Base-by-base conservation (phyloP, 768 basidiomycete genomes). In the Plicaturopsis crispa region DNA sequence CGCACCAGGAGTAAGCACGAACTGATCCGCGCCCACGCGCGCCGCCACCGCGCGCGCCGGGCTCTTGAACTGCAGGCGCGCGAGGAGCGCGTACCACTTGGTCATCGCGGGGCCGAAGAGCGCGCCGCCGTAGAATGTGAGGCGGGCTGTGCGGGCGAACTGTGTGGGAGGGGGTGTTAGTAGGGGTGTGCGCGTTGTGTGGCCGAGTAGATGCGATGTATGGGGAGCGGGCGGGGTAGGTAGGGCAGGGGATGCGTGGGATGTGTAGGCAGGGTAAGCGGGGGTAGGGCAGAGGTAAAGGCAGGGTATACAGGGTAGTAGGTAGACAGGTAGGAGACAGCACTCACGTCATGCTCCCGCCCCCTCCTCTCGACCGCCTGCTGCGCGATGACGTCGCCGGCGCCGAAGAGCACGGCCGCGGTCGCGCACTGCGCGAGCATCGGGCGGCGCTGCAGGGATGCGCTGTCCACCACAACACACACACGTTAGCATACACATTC, bases 41-140 rank as follows among this genome's bases (percentile, higher is more conserved):
- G 80, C 81, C 7, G 78, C 53, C 28, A 84, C 56, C 0, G 69
- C 79, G 45, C 61, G 71, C 1, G 67, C 74, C 1, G 79, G 78
- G 40, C 60, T 74, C 2, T 74, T 46, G 53, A 90, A 84, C 45
- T 78, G 75, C 45, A 91, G 67, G 5, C 78, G 60, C 49, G 85
- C 78, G 39, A 92, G 68, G 42, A 80, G 61, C 36, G 72, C 65
- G 49, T 84, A 88, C 89, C 90, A 93, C 43, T 76, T 82, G 2
- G 87, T 86, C 54, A 92, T 67, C 11, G 72, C 67, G 3, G 91
- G 88, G 2, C 85, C 89, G 58, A 93, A 90, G 38, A 93, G 58
- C 5, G 62, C 72, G 24, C 83, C 84, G 57, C 87, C 86, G 51
- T 85, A 89, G 51, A 81, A 75, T 3, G 73, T 68, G 23, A 85